A percentile compares a stretch with the other conserved stretches of the same genome.
Conservation (phyloP, 345 rosid species). For the Citrus maxima region DNA sequence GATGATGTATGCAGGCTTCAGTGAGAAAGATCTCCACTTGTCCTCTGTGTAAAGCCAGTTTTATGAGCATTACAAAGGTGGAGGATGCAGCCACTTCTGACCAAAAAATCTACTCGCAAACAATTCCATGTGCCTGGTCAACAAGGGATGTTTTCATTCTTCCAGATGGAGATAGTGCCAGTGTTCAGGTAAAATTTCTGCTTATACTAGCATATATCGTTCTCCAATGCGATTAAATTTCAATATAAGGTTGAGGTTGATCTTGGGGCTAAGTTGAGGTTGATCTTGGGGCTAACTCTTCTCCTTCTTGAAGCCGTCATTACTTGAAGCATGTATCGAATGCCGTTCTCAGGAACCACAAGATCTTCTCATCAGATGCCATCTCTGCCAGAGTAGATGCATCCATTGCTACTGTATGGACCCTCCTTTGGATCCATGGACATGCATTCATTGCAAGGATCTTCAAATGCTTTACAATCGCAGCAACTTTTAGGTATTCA, state of each 20-base stretch:
- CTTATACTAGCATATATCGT: background rate
- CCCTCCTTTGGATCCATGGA: conserved; percentile 81
- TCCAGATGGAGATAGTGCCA: conserved; percentile 36
- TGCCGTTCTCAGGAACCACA: conserved; percentile 69
- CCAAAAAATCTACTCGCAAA: conserved; percentile 93
- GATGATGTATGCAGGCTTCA: conserved; percentile 42
- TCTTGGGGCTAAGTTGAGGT: background rate
- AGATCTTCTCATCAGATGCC: conserved; percentile 70
- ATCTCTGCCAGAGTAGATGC: conserved; percentile 53
- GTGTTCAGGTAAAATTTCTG: conserved; percentile 42
- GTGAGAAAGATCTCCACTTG: conserved; percentile 61
- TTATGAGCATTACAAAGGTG: conserved; percentile 63
- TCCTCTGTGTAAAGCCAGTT: conserved; percentile 81
- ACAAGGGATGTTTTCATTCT: conserved; percentile 38
- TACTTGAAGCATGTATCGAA: conserved; percentile 46
- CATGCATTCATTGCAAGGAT: conserved; percentile 77
- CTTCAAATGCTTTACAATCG: conserved; percentile 53
- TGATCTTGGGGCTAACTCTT: background rate
- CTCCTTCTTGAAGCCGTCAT: conserved; percentile 29
- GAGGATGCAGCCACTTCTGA: conserved; percentile 74
- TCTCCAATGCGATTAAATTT: background rate
- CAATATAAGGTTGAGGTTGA: background rate
- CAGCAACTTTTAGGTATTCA: conserved; percentile 16
- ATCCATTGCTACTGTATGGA: conserved; percentile 84
- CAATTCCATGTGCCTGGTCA: conserved; percentile 55